phyloP scores from a whole-genome alignment of 257 asterid genomes.

The Fraxinus anomala region DNA sequence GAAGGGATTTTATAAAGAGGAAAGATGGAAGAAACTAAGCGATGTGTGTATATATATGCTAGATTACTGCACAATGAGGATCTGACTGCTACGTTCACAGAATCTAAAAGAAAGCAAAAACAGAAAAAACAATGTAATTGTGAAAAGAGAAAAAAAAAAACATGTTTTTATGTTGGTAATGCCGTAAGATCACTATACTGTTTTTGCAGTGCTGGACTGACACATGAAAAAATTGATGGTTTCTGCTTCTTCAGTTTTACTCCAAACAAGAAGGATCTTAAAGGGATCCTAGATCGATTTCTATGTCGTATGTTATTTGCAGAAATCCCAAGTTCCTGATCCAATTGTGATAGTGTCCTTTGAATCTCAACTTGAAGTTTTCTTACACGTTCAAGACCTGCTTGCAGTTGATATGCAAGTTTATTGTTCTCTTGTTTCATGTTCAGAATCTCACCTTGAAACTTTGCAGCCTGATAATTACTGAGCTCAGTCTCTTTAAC shows the following conservation, averaged over 20 bases:
- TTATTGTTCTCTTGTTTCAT: slow-evolving; percentile 51
- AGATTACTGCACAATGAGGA: neutral
- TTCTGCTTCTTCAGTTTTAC: slow-evolving; percentile 51
- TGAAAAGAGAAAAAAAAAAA: neutral
- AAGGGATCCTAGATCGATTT: slow-evolving; percentile 43
- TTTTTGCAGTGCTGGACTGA: slow-evolving; percentile 45
- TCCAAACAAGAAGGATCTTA: slow-evolving; percentile 54
- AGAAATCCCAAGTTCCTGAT: slow-evolving; percentile 39
- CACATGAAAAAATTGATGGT: slow-evolving; percentile 46
- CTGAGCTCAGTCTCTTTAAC: slow-evolving; percentile 35
- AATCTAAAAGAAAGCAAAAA: neutral
- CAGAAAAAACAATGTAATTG: neutral
- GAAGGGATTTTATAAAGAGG: too few relatives aligned
- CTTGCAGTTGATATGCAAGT: slow-evolving; percentile 36
- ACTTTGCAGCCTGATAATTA: slow-evolving; percentile 51
- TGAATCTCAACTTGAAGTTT: slow-evolving; percentile 39
- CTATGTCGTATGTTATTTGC: slow-evolving; percentile 20
- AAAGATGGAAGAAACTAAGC: too few relatives aligned
- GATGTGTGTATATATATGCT: neutral
- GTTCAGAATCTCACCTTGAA: slow-evolving; percentile 52
- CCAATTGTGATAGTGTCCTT: slow-evolving; percentile 37
- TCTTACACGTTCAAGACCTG: slow-evolving; percentile 31
- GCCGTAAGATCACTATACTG: slow-evolving; percentile 41
- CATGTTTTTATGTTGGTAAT: slow-evolving; percentile 18
- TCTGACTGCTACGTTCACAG: neutral